A percentile compares a stretch with the other conserved stretches of the same genome.
Evolutionary conservation across 768 basidiomycete species (phyloP).

Genomic region (Pseudohyphozyma bogoriensis): DNA sequence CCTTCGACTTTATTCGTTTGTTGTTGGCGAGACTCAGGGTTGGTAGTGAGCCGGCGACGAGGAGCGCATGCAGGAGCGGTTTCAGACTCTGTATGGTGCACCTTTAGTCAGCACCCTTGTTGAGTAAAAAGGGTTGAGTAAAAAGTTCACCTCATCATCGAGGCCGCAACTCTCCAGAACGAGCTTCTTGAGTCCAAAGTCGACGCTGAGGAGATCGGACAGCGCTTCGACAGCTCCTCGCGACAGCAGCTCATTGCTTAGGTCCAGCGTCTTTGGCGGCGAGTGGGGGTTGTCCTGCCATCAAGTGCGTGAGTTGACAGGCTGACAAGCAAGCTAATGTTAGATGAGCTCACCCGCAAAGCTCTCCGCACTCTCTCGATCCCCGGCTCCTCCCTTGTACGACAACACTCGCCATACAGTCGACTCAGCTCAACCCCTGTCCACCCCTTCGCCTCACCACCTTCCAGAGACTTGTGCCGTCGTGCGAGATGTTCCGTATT

Average conservation of each 20-base stretch:
- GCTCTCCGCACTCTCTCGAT: conserved; percentile 27
- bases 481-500: conserved; percentile 52
- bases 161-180: conserved; percentile 78
- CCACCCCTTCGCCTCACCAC: conserved; percentile 62
- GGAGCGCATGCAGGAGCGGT: conserved; percentile 76
- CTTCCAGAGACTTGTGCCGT: conserved; percentile 31
- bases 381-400: conserved; percentile 37
- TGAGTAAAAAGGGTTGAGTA: not conserved
- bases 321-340: conserved; percentile 1
- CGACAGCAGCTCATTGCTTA: conserved; percentile 69
- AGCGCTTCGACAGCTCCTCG: conserved; percentile 62
- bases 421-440: conserved; percentile 67
- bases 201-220: conserved; percentile 80
- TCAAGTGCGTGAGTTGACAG: conserved; percentile 30
- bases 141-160: conserved; percentile 58
- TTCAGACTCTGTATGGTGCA: conserved; percentile 55
- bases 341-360: conserved; percentile 15
- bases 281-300: conserved; percentile 35
- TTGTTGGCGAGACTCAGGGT: conserved; percentile 82
- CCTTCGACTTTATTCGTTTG: conserved; percentile 60
- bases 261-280: conserved; percentile 61
- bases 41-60: conserved; percentile 69
- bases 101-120: too few relatives aligned
- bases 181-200: conserved; percentile 83
- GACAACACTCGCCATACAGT: conserved; percentile 38